Percentiles rank a stretch among this genome's conserved stretches.
These are phyloP conservation scores for Pythium oligandrum DNA, from an alignment of 352 stramenopile species.

Conservation along the genomic window DNA sequence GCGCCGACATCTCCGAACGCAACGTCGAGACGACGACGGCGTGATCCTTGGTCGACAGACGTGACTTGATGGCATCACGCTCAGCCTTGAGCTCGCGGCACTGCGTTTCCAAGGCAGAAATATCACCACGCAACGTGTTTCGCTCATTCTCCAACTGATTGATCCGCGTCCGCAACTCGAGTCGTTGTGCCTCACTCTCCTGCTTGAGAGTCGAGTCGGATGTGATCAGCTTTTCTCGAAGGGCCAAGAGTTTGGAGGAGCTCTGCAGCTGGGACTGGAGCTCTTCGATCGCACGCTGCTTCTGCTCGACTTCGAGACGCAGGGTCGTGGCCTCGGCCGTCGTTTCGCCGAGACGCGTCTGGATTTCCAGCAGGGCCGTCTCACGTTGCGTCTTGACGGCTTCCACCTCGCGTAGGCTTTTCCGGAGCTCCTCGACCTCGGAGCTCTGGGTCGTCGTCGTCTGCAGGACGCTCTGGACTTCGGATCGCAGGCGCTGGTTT, in stretches of 20 bases:
- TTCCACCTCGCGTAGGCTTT: slow-evolving; percentile 17
- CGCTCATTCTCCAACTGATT: slow-evolving; percentile 36
- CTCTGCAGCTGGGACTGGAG: background rate
- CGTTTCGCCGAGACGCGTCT: slow-evolving; percentile 60
- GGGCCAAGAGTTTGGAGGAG: slow-evolving; percentile 15
- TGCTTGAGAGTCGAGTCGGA: slow-evolving; percentile 39
- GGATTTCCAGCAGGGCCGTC: slow-evolving; percentile 20
- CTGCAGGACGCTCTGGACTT: background rate
- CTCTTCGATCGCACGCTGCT: slow-evolving; percentile 37
- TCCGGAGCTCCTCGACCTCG: slow-evolving; percentile 18
- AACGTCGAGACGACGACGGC: slow-evolving; percentile 54
- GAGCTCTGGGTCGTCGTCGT: slow-evolving; percentile 24
- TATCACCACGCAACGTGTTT: slow-evolving; percentile 16
- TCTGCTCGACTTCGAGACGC: slow-evolving; percentile 56
- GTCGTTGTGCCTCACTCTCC: slow-evolving; percentile 36
- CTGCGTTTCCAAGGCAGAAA: slow-evolving; percentile 21
- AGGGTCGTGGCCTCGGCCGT: slow-evolving; percentile 50
- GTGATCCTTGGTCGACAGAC: slow-evolving; percentile 45
- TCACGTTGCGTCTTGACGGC: slow-evolving; percentile 11
- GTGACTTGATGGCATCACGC: slow-evolving; percentile 30
- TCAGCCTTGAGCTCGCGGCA: slow-evolving; percentile 23
- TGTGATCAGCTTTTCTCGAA: slow-evolving; percentile 46
- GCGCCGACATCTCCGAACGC: slow-evolving; percentile 42
- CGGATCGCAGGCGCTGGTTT: slow-evolving; percentile 27
- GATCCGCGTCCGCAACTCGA: slow-evolving; percentile 37